Evolutionary conservation across 768 basidiomycete species (phyloP), one percentile per base, ranked within the genome.

Genomic region (Boletus huronensis): DNA sequence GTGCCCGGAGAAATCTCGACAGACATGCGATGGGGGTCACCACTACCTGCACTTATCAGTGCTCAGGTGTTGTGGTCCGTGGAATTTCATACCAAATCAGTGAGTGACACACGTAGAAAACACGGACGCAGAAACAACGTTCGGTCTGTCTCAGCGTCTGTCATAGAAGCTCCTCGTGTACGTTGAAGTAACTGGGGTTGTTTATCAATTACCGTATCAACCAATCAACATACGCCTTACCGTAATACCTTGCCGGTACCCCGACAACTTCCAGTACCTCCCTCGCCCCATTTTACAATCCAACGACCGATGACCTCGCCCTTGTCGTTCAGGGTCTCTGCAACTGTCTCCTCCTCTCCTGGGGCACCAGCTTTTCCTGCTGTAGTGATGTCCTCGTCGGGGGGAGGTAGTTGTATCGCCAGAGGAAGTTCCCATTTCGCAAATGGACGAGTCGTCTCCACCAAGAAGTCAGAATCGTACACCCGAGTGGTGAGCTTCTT

Each of bases 361-460:
- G 78, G 73, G 17, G 55, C 54, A 2, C 72, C 72, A 2, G 70
- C 73, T 36, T 65, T 72, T 16, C 55, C 52, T 1, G 70, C 64
- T n/a, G 54, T 59, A 21, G 63, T 55, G 5, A 70, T 62, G 57
- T 77, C 75, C 17, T 74, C 65, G 7, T 61, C 56, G 1, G 75
- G 14, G 2, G 64, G 43, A 19, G 81, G 76, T 0, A 86, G 71
- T 46, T 76, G 68, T 29, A 90, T 73, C 23, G 63, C 72, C 40
- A 75, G 68, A 23, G 85, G 83, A 25, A 93, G 80, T 65, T 90
- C 86, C 90, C 89, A 93, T 57, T 82, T 90, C 13, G 90, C 88
- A 59, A 92, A 86, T 2, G 85, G 82, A 32, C 90, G 79, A 53
- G 69, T 73, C 0, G 86, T 83, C 46, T 82, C 82, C 7, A 85